Evolutionary conservation across 169 alveolate genomes (phyloP), one percentile per base, ranked within the genome.

Genomic region (Amoebophrya sp.): DNA sequence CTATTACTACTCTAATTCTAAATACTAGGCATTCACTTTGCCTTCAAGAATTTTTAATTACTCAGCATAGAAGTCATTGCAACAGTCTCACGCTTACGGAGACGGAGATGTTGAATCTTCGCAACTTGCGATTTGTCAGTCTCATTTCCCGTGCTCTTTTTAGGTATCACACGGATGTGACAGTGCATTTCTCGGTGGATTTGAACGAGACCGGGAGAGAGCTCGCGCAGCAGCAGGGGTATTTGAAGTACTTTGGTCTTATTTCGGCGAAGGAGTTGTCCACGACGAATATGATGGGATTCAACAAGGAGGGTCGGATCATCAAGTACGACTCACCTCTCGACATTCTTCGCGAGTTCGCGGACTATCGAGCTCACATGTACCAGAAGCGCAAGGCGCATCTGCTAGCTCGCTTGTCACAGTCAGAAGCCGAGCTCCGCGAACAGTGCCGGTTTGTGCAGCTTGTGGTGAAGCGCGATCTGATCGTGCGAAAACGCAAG

Each of bases 231-330:
- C 29, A 6, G 6, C 29, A 6, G 98, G 97, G 65, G 93, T 98
- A 39, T 98, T 96, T 78, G 98, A 98, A 95, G 96, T 96, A 41
- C 97, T 98, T 92, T 96, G 96, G 94, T 95, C 98, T 78, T 95
- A 95, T 54, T 18, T 47, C 65, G 29, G 6, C 65, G 18, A 95
- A 96, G 29, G 76, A 26, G n/a, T 6, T 89, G 23, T 12, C 89
- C n/a, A 96, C 97, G 39, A 96, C 96, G 24, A 98, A 97, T 96
- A 97, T 97, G 98, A 98, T 98, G 38, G 95, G 97, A 34, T 98
- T 98, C 94, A 98, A 97, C 92, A 95, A 96, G 0, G 92, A 97
- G 41, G 96, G 97, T 89, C 95, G 96, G 91, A 93, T 98, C 34
- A 96, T 95, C 76, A 95, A 96, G 89, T 98, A 97, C 93, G 93